phyloP scores from a whole-genome alignment of 2,329 filamentous ascomycete genomes.

The Fusarium dlaminii region DNA sequence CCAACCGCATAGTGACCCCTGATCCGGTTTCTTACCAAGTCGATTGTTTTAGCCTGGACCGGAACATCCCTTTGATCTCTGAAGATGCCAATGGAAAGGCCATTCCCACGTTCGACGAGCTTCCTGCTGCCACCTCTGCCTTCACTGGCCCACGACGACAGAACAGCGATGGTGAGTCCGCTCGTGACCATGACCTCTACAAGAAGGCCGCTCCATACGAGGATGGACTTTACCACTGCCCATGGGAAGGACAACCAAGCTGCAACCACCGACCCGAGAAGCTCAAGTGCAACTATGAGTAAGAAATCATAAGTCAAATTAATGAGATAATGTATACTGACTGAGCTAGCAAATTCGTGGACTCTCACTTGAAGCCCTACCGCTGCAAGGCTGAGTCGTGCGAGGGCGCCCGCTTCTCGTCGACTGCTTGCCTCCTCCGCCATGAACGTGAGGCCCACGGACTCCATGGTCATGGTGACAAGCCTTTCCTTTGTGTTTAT shows the following conservation, averaged over 20 bases:
- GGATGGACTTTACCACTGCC: constrained; percentile 94
- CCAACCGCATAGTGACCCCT: neutral
- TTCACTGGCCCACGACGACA: constrained; percentile 57
- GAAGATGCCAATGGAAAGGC: constrained; percentile 41
- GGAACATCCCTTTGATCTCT: constrained; percentile 44
- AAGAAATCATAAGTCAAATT: constrained; percentile 54
- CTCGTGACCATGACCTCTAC: constrained; percentile 75
- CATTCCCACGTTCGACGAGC: constrained; percentile 45
- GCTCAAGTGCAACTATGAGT: constrained; percentile 99
- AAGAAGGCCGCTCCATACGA: constrained; percentile 68
- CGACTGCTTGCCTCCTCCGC: constrained; percentile 91
- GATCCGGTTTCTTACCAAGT: constrained; percentile 36
- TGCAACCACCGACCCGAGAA: constrained; percentile 95
- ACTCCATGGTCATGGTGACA: constrained; percentile 93
- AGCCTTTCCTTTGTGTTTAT: constrained; percentile 90
- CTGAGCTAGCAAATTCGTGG: constrained; percentile 84
- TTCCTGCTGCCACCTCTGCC: constrained; percentile 45
- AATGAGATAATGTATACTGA: constrained; percentile 33
- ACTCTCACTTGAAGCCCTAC: constrained; percentile 96
- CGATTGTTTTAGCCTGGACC: constrained; percentile 43
- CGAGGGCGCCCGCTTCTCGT: constrained; percentile 89
- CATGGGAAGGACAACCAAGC: constrained; percentile 74
- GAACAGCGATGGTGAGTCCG: constrained; percentile 65
- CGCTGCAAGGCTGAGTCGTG: constrained; percentile 88
- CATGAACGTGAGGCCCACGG: constrained; percentile 96